Conservation (phyloP, 805 yeast species). For the Cyberlindnera xishuangbannaensis region DNA sequence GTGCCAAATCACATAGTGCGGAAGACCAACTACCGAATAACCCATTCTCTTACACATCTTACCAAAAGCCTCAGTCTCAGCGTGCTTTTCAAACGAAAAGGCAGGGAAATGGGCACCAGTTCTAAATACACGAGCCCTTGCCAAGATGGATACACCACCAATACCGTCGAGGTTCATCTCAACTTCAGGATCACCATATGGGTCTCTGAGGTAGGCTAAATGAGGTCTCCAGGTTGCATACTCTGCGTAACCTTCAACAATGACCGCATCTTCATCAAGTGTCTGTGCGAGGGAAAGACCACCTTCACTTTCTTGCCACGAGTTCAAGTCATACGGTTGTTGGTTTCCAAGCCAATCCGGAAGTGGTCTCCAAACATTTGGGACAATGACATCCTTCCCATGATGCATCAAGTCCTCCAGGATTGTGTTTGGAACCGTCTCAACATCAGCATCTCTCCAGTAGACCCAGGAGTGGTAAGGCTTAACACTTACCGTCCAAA, state of each 20-base stretch:
- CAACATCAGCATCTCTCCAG: constrained; percentile 98
- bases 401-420: constrained; percentile 92
- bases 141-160: constrained; percentile 92
- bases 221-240: constrained; percentile 98
- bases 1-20: constrained; percentile 96
- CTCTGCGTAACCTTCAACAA: constrained; percentile 96
- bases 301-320: constrained; percentile 84
- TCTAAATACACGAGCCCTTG: constrained; percentile 83
- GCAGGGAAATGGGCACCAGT: constrained; percentile 97
- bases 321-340: constrained; percentile 79
- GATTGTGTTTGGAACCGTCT: constrained; percentile 77
- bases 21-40: constrained; percentile 82
- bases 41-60: constrained; percentile 85
- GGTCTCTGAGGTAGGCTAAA: constrained; percentile 89
- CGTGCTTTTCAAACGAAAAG: constrained; percentile 91
- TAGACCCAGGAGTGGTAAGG: constrained; percentile 96
- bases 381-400: constrained; percentile 87
- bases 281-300: constrained; percentile 69
- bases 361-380: constrained; percentile 88
- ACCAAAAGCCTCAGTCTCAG: constrained; percentile 97
- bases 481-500: constrained; percentile 77
- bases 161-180: constrained; percentile 95
- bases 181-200: constrained; percentile 89
- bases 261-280: constrained; percentile 89
- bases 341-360: constrained; percentile 85